Evolutionary conservation across 805 yeast species (phyloP).

Genomic region (Barnettozyma californica): DNA sequence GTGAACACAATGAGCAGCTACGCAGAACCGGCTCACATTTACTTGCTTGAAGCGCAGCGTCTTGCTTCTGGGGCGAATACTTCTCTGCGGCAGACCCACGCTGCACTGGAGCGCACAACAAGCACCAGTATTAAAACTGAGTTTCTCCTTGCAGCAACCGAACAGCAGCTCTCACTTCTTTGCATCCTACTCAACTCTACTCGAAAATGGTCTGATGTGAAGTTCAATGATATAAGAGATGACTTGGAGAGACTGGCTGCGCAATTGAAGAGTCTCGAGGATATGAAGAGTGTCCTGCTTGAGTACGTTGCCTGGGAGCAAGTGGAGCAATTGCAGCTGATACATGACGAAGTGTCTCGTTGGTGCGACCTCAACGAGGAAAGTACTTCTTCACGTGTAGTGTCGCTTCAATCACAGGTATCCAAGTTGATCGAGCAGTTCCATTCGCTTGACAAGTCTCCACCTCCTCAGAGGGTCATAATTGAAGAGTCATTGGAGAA

Average conservation of each 20-base stretch:
- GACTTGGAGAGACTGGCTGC: constrained; percentile 20
- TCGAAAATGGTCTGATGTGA: constrained; percentile 24
- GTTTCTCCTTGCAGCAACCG: constrained; percentile 40
- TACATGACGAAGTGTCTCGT: constrained; percentile 7
- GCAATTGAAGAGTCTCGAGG: constrained; percentile 31
- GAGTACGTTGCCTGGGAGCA: constrained; percentile 44
- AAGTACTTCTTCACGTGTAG: constrained; percentile 25
- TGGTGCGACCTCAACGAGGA: constrained; percentile 21
- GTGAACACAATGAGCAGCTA: constrained; percentile 10
- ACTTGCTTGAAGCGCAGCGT: constrained; percentile 1
- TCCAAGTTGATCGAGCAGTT: constrained; percentile 13
- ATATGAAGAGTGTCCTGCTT: constrained; percentile 29
- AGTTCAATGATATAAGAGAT: constrained; percentile 21
- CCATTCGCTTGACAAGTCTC: constrained; percentile 29
- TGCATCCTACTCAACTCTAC: constrained; percentile 29
- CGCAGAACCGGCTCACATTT: constrained; percentile 11
- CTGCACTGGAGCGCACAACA: neutral
- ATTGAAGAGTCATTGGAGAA: constrained; percentile 29
- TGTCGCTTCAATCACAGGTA: constrained; percentile 11
- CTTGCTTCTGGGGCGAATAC: constrained; percentile 1
- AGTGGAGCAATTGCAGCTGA: constrained; percentile 26
- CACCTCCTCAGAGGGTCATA: constrained; percentile 9
- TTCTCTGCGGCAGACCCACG: neutral
- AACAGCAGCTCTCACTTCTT: constrained; percentile 42
- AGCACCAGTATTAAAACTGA: constrained; percentile 30